A percentile compares a stretch with the other conserved stretches of the same genome.
Evolutionary conservation across 495 filamentous ascomycete species (phyloP).

Genomic region (Tricharina praecox): DNA sequence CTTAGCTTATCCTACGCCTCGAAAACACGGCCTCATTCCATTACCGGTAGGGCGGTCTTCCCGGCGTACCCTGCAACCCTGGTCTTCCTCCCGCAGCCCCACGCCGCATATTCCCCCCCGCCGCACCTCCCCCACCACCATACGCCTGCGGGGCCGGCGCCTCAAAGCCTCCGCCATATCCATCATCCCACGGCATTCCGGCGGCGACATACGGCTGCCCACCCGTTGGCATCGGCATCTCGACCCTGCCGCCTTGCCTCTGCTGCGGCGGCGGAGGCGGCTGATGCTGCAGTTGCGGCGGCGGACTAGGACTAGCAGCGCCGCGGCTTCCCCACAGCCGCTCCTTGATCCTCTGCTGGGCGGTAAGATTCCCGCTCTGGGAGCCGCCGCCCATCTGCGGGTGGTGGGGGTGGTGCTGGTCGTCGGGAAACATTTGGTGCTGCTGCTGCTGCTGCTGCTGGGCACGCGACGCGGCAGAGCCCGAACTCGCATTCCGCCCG

Average conservation of each 20-base stretch:
- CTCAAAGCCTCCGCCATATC: conserved; percentile 8
- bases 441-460: too few species aligned
- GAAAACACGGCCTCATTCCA: too few species aligned
- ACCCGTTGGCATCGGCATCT: conserved; percentile 19
- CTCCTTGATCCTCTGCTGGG: conserved; percentile 48
- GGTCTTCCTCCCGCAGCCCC: too few species aligned
- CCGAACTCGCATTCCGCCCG: conserved; percentile 34
- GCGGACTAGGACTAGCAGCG: conserved; percentile 10
- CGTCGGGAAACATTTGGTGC: conserved; percentile 21
- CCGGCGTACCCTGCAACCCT: conserved; percentile 38
- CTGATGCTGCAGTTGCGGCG: conserved; percentile 17
- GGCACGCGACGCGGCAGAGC: conserved; percentile 14
- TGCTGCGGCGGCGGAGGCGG: conserved; percentile 31
- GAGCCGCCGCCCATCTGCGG: conserved; percentile 19
- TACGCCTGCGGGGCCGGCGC: conserved; percentile 5
- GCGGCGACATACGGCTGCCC: conserved; percentile 8
- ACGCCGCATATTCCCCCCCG: conserved; percentile 15
- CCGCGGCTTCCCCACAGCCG: conserved; percentile 40
- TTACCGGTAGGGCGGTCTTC: background rate
- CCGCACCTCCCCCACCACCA: too few species aligned
- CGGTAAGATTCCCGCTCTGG: conserved; percentile 7
- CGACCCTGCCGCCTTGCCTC: conserved; percentile 11
- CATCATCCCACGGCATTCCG: conserved; percentile 25
- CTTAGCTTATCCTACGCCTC: too few species aligned
- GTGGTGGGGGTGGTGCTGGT: conserved; percentile 15